Conservation (phyloP, 2,329 filamentous ascomycete species). For the Fusarium zealandicum region DNA sequence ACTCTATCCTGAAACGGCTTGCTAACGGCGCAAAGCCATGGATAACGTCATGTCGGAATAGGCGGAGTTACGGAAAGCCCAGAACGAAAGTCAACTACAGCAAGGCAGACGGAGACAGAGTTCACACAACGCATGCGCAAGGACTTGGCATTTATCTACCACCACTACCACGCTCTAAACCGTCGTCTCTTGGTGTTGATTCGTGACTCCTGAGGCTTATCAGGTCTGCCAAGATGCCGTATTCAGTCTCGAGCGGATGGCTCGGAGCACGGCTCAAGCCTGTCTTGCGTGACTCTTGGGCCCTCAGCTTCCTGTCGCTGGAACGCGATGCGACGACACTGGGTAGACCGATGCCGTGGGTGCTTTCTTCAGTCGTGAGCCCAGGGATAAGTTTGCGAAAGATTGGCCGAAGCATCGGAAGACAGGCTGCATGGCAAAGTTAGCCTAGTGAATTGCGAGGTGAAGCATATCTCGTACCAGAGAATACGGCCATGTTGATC, state of each 20-base stretch:
- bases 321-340: not conserved
- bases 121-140: too few species aligned
- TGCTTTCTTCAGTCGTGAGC: not conserved
- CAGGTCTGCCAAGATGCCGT: conserved; percentile 11
- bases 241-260: not conserved
- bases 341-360: not conserved
- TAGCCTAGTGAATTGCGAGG: not conserved
- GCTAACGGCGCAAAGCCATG: conserved; percentile 7
- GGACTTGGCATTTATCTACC: not conserved
- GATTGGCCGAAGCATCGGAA: conserved; percentile 19
- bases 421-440: not conserved
- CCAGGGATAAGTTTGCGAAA: conserved; percentile 11
- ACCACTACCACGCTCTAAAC: not conserved
- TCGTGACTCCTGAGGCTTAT: conserved; percentile 9
- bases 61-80: too few species aligned
- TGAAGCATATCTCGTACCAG: conserved; percentile 17
- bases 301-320: not conserved
- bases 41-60: not conserved
- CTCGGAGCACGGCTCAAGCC: not conserved
- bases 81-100: too few species aligned
- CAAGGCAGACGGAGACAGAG: too few species aligned
- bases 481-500: conserved; percentile 38
- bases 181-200: not conserved
- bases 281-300: conserved; percentile 6
- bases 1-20: not conserved